Percentiles rank a stretch among this genome's conserved stretches.
Conservation (phyloP, 148 eudicot species). For the Mesembryanthemum crystallinum region DNA sequence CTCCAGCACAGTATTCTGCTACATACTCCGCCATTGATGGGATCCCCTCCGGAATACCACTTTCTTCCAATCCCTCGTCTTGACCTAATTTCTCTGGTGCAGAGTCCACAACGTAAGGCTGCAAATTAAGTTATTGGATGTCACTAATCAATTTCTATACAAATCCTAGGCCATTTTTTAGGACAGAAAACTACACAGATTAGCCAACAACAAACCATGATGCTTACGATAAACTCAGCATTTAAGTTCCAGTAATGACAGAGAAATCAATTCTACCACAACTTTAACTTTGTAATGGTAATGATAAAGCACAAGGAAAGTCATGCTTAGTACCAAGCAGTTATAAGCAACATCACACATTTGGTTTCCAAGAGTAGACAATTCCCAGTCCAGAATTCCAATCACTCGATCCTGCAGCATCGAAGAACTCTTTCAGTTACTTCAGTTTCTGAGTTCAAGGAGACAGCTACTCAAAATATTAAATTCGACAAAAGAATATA, state of each 20-base stretch:
- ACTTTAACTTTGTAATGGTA: neutral
- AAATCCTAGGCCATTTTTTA: neutral
- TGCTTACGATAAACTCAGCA: neutral
- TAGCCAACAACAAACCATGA: neutral
- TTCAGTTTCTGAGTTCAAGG: neutral
- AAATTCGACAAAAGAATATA: neutral
- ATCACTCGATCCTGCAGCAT: conserved; percentile 84
- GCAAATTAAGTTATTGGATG: conserved; percentile 21
- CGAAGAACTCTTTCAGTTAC: neutral
- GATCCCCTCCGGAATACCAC: conserved; percentile 74
- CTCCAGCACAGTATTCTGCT: conserved; percentile 73
- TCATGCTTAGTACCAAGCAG: conserved; percentile 61
- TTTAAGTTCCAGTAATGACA: neutral
- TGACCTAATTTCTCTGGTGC: conserved; percentile 45
- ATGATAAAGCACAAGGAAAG: neutral
- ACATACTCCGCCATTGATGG: conserved; percentile 78
- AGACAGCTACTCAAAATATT: neutral
- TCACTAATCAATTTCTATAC: conserved; percentile 8
- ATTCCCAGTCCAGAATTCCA: conserved; percentile 97
- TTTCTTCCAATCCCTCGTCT: conserved; percentile 58
- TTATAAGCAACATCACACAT: conserved; percentile 97
- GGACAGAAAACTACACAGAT: neutral
- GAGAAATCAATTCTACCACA: neutral
- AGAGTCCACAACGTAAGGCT: conserved; percentile 66
- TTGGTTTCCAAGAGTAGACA: conserved; percentile 95